Conservation (phyloP, 257 asterid species). For the Przewalskia tangutica region DNA sequence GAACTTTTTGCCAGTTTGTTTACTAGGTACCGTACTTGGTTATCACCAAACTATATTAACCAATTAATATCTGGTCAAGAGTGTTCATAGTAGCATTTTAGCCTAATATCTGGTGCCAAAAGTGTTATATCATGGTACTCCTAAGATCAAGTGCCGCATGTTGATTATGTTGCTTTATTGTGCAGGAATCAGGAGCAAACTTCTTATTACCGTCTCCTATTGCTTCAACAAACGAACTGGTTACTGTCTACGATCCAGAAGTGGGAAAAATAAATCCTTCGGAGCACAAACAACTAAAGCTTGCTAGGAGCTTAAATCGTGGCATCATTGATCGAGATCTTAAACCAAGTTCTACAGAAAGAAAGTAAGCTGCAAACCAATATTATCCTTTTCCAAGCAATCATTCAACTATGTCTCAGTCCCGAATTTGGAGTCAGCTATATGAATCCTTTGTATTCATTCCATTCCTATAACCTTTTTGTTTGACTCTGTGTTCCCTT, state of each 20-base stretch:
- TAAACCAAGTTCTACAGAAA: constrained; percentile 78
- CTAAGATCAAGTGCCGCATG: neutral
- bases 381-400: neutral
- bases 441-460: neutral
- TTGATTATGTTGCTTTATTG: constrained; percentile 10
- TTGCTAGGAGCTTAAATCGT: constrained; percentile 95
- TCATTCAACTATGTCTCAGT: neutral
- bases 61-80: neutral
- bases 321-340: constrained; percentile 97
- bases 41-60: neutral
- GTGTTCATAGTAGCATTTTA: neutral
- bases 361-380: constrained; percentile 51
- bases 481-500: neutral
- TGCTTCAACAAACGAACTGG: constrained; percentile 89
- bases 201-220: constrained; percentile 85
- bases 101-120: neutral
- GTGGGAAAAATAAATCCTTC: constrained; percentile 92
- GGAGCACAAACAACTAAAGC: constrained; percentile 97
- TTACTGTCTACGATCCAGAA: constrained; percentile 94
- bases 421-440: neutral
- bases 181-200: constrained; percentile 92
- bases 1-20: neutral
- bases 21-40: neutral
- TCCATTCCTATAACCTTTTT: neutral
- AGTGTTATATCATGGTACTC: neutral